Evolutionary conservation across 2,329 filamentous ascomycete species (phyloP).

Genomic region (Microsporum ferrugineum): DNA sequence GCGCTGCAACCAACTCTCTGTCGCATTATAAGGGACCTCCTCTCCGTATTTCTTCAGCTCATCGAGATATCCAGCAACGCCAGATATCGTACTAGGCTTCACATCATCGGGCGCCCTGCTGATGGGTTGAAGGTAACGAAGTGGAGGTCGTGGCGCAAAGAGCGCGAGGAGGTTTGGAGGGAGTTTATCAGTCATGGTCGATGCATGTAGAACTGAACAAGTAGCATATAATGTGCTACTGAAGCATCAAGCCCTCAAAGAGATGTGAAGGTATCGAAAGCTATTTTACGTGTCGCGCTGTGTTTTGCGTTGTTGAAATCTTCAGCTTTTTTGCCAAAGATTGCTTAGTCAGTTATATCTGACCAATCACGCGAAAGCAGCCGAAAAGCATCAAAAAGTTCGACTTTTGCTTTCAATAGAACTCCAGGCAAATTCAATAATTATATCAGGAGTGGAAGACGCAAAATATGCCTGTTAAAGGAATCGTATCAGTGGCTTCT

Average conservation of each 20-base stretch:
- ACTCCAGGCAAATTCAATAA: slow-evolving; percentile 1
- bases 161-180: slow-evolving; percentile 85
- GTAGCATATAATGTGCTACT: background rate
- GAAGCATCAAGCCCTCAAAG: background rate
- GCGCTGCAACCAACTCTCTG: slow-evolving; percentile 84
- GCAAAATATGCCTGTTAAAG: slow-evolving; percentile 34
- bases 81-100: slow-evolving; percentile 59
- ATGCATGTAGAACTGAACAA: background rate
- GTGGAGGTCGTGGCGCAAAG: slow-evolving; percentile 83
- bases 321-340: background rate
- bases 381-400: background rate
- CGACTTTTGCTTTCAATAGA: background rate
- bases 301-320: background rate
- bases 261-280: background rate
- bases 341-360: background rate
- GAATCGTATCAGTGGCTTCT: slow-evolving; percentile 44
- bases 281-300: background rate
- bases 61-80: slow-evolving; percentile 63
- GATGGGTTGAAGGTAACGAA: slow-evolving; percentile 75
- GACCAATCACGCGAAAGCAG: background rate
- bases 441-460: background rate
- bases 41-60: slow-evolving; percentile 67
- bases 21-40: slow-evolving; percentile 63
- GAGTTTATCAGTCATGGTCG: slow-evolving; percentile 83
- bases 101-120: slow-evolving; percentile 77